Base-by-base conservation (phyloP, 768 basidiomycete species). In the Leccinum incarnatum region DNA sequence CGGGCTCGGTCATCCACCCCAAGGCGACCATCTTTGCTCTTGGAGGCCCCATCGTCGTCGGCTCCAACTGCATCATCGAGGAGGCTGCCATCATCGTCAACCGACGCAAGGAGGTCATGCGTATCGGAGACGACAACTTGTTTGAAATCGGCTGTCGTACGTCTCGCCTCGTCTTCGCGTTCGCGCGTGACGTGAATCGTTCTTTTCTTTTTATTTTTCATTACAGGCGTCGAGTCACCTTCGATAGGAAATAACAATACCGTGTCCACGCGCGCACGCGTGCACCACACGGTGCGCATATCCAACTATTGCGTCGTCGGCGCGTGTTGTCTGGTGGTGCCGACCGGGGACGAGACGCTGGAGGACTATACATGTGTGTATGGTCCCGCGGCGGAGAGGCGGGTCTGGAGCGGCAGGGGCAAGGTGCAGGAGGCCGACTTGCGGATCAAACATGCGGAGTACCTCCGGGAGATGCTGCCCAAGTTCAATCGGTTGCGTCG, bases 141-240 rank as follows among this genome's bases (percentile, higher is more conserved):
- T 96, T 99, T 67, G 93, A 97, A 75, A 93, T 97, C 54, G 92
- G 91, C 21, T 93, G 89, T 72, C 88, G 96, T 96, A 68, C 61
- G 91, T 85, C 17, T 9, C 15, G 34, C 3, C 27, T 46, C 25
- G n/a, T n/a, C 2, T 14, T 2, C 17, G 15, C 14, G 8, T 17
- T 12, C 23, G n/a, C 27, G 4, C 11, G 29, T 51, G 4, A 50
- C 2, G n/a, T 7, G 17, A 19, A 36, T 34, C 19, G n/a, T 14
- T 23, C 14, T 5, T 14, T 19, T 29, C 5, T 12, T 10, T n/a
- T 46, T 19, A 0, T 12, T 47, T 47, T 19, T 47, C 46, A 12
- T 47, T 23, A 29, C n/a, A 97, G 94, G 93, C 32, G 82, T 98
- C 49, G 95, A 98, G 75, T 88, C 83, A 17, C 91, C 91, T 2